phyloP scores from a whole-genome alignment of 257 asterid genomes.

The Scutellaria minor region DNA sequence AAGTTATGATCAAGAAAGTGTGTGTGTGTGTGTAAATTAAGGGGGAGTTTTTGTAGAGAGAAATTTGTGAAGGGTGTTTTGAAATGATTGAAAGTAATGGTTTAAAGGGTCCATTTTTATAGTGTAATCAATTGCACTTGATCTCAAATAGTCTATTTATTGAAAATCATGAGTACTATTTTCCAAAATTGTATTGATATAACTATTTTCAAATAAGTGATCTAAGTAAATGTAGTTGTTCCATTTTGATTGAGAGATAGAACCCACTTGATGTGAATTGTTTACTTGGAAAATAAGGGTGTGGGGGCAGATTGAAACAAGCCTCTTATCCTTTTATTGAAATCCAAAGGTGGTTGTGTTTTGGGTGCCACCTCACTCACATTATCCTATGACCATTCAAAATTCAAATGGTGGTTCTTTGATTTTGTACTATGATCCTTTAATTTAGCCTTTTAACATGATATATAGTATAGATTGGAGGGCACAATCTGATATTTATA shows the following conservation, averaged over 20 bases:
- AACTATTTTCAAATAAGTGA: background rate
- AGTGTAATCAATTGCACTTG: constrained; percentile 25
- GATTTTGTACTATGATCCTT: constrained; percentile 35
- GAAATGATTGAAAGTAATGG: constrained; percentile 51
- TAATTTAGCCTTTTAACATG: constrained; percentile 23
- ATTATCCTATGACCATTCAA: constrained; percentile 30
- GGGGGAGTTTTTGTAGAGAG: constrained; percentile 26
- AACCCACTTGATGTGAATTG: constrained; percentile 35
- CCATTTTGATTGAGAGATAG: constrained; percentile 3
- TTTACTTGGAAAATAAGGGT: constrained; percentile 21
- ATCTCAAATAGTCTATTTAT: constrained; percentile 16
- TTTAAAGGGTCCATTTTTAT: constrained; percentile 42
- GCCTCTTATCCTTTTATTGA: constrained; percentile 35
- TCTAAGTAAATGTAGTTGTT: constrained; percentile 3
- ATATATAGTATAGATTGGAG: no score
- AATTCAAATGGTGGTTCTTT: constrained; percentile 33
- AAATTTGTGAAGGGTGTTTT: constrained; percentile 14
- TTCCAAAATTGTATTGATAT: background rate
- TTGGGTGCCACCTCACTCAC: constrained; percentile 47
- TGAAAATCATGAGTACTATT: background rate
- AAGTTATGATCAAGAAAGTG: background rate
- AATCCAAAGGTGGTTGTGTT: constrained; percentile 42
- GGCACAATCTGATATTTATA: constrained; percentile 20
- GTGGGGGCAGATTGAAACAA: constrained; percentile 45
- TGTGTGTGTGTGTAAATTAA: background rate